Percentiles rank a stretch among this genome's conserved stretches.
Evolutionary conservation across 495 filamentous ascomycete genomes (phyloP).

Genomic region (Daldinia decipiens): DNA sequence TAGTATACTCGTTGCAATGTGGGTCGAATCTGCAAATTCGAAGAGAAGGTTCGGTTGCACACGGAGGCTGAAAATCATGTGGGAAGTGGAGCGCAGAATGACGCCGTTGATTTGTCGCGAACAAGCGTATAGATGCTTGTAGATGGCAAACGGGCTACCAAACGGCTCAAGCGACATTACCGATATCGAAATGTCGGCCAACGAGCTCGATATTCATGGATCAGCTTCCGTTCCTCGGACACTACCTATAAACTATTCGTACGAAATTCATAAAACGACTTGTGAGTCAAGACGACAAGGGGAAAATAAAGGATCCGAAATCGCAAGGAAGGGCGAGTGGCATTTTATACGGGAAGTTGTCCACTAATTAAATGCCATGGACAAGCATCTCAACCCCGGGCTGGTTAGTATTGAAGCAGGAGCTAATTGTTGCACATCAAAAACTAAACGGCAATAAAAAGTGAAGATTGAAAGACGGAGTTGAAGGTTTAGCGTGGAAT

Average conservation of each 20-base stretch:
- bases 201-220: slow-evolving; percentile 7
- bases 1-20: slow-evolving; percentile 9
- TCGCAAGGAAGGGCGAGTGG: slow-evolving; percentile 23
- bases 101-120: slow-evolving; percentile 24
- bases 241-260: slow-evolving; percentile 3
- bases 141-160: background rate
- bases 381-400: background rate
- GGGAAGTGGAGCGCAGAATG: slow-evolving; percentile 31
- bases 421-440: background rate
- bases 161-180: slow-evolving; percentile 15
- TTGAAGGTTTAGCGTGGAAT: slow-evolving; percentile 40
- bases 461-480: slow-evolving; percentile 13
- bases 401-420: background rate
- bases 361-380: background rate
- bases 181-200: slow-evolving; percentile 29
- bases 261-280: background rate
- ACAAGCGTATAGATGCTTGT: slow-evolving; percentile 24
- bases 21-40: slow-evolving; percentile 17
- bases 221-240: slow-evolving; percentile 37
- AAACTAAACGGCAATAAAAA: slow-evolving; percentile 6
- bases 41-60: slow-evolving; percentile 37
- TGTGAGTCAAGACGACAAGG: slow-evolving; percentile 18
- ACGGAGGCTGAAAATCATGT: slow-evolving; percentile 49
- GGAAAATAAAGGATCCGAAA: slow-evolving; percentile 24
- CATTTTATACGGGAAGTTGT: slow-evolving; percentile 16